These are phyloP conservation scores for Penicillium dipodomyicola DNA, from an alignment of 495 filamentous ascomycete genomes.

Conservation along the genomic window DNA sequence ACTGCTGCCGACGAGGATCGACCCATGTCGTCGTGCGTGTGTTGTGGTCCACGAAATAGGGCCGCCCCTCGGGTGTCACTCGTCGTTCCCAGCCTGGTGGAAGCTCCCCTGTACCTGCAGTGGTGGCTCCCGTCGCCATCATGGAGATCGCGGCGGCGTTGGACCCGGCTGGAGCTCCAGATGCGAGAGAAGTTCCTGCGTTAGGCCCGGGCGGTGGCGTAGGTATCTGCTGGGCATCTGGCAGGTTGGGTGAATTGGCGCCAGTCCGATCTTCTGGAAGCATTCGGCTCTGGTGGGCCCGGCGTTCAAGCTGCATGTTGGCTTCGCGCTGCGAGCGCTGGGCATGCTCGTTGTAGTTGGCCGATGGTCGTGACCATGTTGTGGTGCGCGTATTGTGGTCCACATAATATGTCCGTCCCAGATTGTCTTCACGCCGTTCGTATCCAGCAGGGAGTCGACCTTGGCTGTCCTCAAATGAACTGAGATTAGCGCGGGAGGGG, in stretches of 20 bases:
- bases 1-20: conserved; percentile 96
- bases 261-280: conserved; percentile 95
- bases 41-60: conserved; percentile 99
- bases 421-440: conserved; percentile 93
- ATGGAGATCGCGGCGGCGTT: conserved; percentile 66
- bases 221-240: conserved; percentile 58
- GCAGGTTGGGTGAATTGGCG: conserved; percentile 80
- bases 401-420: conserved; percentile 98
- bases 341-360: conserved; percentile 72
- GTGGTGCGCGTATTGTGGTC: conserved; percentile 97
- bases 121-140: conserved; percentile 94
- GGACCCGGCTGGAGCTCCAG: conserved; percentile 42
- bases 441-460: conserved; percentile 90
- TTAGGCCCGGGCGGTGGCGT: conserved; percentile 45
- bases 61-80: conserved; percentile 87
- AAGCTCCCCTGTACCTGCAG: conserved; percentile 90
- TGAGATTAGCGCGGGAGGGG: conserved; percentile 59
- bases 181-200: conserved; percentile 11
- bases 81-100: conserved; percentile 96
- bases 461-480: conserved; percentile 92
- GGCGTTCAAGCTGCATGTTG: conserved; percentile 85
- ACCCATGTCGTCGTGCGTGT: conserved; percentile 99
- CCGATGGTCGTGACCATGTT: conserved; percentile 88
- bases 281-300: conserved; percentile 92
- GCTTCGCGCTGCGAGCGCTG: conserved; percentile 78